Evolutionary conservation across 2,329 filamentous ascomycete species (phyloP).

Genomic region (Canariomyces notabilis): DNA sequence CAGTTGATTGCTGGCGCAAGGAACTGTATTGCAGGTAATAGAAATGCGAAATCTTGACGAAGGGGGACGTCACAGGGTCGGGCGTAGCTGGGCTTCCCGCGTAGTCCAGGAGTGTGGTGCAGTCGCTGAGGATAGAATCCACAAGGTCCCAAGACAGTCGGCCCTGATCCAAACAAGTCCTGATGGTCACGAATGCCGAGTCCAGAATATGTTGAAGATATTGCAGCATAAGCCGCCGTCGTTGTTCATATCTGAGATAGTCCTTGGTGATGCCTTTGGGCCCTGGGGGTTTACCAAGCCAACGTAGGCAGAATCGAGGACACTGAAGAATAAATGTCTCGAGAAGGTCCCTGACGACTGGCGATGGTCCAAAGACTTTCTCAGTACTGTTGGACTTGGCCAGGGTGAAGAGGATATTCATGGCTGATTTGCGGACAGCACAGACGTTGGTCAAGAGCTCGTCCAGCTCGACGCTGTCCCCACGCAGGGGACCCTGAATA

Average conservation of each 20-base stretch:
- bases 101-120: slow-evolving; percentile 47
- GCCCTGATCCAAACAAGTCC: slow-evolving; percentile 44
- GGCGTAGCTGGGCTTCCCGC: slow-evolving; percentile 38
- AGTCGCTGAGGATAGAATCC: slow-evolving; percentile 55
- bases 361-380: slow-evolving; percentile 9
- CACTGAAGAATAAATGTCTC: slow-evolving; percentile 54
- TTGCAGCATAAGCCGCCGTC: slow-evolving; percentile 48
- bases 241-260: slow-evolving; percentile 56
- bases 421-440: slow-evolving; percentile 48
- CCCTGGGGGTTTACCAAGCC: slow-evolving; percentile 54
- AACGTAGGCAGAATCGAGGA: slow-evolving; percentile 56
- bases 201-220: slow-evolving; percentile 55
- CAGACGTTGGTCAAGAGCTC: slow-evolving; percentile 56
- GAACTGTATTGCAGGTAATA: slow-evolving; percentile 61
- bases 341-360: slow-evolving; percentile 35
- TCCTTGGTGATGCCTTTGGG: slow-evolving; percentile 51
- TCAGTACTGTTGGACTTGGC: slow-evolving; percentile 16
- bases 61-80: slow-evolving; percentile 40
- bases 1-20: slow-evolving; percentile 41
- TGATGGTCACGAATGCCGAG: slow-evolving; percentile 53
- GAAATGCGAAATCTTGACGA: slow-evolving; percentile 65
- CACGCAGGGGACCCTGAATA: slow-evolving; percentile 55
- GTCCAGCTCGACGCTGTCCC: slow-evolving; percentile 55
- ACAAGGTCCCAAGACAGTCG: slow-evolving; percentile 49
- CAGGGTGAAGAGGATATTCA: slow-evolving; percentile 39